These are phyloP conservation scores for Solanum chacoense DNA, from an alignment of 305 asterid genomes.

Conservation along the genomic window DNA sequence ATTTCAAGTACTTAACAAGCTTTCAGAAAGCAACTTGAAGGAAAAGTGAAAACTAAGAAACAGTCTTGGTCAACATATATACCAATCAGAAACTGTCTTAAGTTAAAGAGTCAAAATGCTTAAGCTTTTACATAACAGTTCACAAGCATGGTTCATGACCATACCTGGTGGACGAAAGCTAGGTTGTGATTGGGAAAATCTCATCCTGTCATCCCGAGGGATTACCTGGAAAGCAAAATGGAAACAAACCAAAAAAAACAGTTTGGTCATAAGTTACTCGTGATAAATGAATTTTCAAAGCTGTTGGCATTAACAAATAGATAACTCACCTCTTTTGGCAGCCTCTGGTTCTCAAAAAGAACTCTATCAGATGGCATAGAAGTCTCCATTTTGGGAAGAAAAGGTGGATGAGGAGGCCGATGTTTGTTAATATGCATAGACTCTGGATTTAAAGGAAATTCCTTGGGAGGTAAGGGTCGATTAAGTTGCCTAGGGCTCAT, in stretches of 20 bases:
- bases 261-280: background rate
- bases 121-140: background rate
- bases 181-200: slow-evolving; percentile 49
- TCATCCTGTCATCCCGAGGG: slow-evolving; percentile 58
- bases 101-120: background rate
- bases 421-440: slow-evolving; percentile 52
- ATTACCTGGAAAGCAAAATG: slow-evolving; percentile 35
- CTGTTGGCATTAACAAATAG: background rate
- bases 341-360: slow-evolving; percentile 55
- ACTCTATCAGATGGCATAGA: slow-evolving; percentile 49
- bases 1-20: background rate
- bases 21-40: background rate
- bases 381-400: slow-evolving; percentile 56
- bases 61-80: background rate
- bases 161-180: slow-evolving; percentile 54
- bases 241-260: slow-evolving; percentile 5
- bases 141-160: background rate
- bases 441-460: slow-evolving; percentile 44
- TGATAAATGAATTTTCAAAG: background rate
- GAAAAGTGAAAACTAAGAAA: background rate
- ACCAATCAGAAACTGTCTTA: background rate
- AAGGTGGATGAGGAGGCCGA: slow-evolving; percentile 48
- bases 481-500: slow-evolving; percentile 52
- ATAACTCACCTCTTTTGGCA: slow-evolving; percentile 57
- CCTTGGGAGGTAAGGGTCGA: slow-evolving; percentile 45